Evolutionary conservation across 768 basidiomycete genomes (phyloP), one percentile per base, ranked within the genome.

Genomic region (Gymnopilus junonius): DNA sequence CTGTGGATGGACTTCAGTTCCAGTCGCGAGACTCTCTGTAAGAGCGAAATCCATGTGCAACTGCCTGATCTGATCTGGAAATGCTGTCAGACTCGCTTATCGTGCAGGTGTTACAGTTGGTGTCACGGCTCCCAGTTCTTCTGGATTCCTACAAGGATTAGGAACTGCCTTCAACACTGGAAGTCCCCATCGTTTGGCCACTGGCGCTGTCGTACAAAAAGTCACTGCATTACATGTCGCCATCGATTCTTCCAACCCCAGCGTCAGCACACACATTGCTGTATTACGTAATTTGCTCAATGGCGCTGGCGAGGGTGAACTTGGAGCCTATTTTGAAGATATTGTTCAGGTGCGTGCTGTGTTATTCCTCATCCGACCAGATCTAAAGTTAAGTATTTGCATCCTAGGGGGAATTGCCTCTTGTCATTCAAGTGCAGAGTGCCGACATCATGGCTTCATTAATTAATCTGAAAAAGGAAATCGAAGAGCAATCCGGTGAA

Each of bases 1-100:
- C 91, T 8, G 83, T 83, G 4, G 93, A 95, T 70, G 93, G 94
- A 0, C 80, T 92, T 32, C 83, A 84, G 62, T 93, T 90, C 68
- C 81, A 80, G 1, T 84, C 87, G 17, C 85, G 88, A 59, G 84
- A 90, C 72, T 85, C 72, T 31, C 67, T 77, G 76, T 80, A 62
- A 67, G 78, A 68, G 11, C 3, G 3, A 23, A 37, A 11, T n/a
- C 2, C 8, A 12, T 1, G 32, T 31, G 2, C 42, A 56, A 27
- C n/a, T 37, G 51, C 7, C 2, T 39, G 10, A n/a, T 45, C n/a
- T 45, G 39, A 46, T 35, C 34, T 46, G 32, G 20, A 10, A n/a
- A 25, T 21, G 54, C 53, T 62, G 32, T n/a, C 57, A 87, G 85
- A 17, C 79, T 91, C 46, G 89, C 88, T 1, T 90, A 90, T 62